phyloP scores from a whole-genome alignment of 2,329 filamentous ascomycete species.

The Huntiella bhutanensis region DNA sequence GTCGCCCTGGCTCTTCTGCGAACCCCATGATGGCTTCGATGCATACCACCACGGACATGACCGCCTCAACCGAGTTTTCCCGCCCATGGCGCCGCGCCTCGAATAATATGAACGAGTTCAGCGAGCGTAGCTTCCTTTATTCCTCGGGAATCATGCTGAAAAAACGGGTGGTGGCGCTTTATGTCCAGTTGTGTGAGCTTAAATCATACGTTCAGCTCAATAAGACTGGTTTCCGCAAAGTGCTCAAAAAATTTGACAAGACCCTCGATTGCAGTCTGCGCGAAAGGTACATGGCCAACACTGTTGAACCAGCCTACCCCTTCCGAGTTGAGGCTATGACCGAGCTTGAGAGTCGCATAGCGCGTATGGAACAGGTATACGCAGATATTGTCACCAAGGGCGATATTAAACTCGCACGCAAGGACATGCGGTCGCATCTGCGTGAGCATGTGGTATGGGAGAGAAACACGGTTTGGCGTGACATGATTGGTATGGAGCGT shows the following conservation, averaged over 20 bases:
- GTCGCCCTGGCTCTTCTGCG: background rate
- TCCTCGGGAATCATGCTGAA: constrained; percentile 68
- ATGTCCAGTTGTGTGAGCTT: constrained; percentile 84
- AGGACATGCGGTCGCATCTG: constrained; percentile 75
- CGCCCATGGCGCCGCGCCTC: constrained; percentile 43
- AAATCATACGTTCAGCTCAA: constrained; percentile 94
- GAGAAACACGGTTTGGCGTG: constrained; percentile 93
- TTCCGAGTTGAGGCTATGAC: constrained; percentile 59
- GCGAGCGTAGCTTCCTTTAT: constrained; percentile 50
- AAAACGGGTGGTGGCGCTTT: constrained; percentile 71
- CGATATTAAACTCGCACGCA: constrained; percentile 55
- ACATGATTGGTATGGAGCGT: constrained; percentile 95
- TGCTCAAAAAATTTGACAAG: constrained; percentile 97
- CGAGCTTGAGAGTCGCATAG: constrained; percentile 51
- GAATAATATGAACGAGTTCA: constrained; percentile 55
- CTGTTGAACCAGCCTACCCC: constrained; percentile 61
- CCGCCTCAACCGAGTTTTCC: constrained; percentile 39
- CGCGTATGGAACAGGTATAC: constrained; percentile 60
- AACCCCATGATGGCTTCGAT: constrained; percentile 15
- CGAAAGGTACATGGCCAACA: constrained; percentile 50
- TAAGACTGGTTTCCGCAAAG: constrained; percentile 88
- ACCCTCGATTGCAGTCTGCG: constrained; percentile 71
- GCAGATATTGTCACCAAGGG: constrained; percentile 66
- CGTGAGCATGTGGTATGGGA: constrained; percentile 98
- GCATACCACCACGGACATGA: constrained; percentile 34